Conservation (phyloP, 129 eudicot species). For the Lonicera japonica region DNA sequence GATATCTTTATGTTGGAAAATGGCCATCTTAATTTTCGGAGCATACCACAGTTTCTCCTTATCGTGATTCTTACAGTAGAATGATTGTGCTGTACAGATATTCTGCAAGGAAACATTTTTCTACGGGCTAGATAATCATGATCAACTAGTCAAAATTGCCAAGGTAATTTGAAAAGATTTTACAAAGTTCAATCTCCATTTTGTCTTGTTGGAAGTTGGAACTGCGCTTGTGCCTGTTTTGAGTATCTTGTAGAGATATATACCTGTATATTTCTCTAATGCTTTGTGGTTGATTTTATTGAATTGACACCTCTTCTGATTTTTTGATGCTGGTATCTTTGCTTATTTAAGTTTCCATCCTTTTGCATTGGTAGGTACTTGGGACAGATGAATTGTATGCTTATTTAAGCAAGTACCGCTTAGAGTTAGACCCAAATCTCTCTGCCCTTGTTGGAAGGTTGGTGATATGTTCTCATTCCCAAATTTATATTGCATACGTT, state of each 20-base stretch:
- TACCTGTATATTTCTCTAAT: background rate
- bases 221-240: too few species aligned
- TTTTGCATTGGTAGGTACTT: conserved; percentile 44
- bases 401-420: conserved; percentile 65
- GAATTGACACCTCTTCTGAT: too few species aligned
- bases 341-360: background rate
- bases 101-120: conserved; percentile 83
- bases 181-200: too few species aligned
- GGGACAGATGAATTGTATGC: conserved; percentile 82
- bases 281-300: background rate
- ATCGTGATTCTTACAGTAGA: conserved; percentile 15
- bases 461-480: conserved; percentile 6
- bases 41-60: too few species aligned
- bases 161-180: conserved; percentile 55
- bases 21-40: too few species aligned
- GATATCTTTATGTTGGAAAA: too few species aligned
- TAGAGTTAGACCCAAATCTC: conserved; percentile 84
- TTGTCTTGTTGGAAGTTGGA: too few species aligned
- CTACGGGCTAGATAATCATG: conserved; percentile 74
- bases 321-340: background rate
- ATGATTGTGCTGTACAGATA: conserved; percentile 41
- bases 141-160: conserved; percentile 75
- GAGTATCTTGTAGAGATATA: background rate
- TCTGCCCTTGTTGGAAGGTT: conserved; percentile 82
- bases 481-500: background rate